Conservation (phyloP, 2,329 filamentous ascomycete species). For the Anisogramma anomala region DNA sequence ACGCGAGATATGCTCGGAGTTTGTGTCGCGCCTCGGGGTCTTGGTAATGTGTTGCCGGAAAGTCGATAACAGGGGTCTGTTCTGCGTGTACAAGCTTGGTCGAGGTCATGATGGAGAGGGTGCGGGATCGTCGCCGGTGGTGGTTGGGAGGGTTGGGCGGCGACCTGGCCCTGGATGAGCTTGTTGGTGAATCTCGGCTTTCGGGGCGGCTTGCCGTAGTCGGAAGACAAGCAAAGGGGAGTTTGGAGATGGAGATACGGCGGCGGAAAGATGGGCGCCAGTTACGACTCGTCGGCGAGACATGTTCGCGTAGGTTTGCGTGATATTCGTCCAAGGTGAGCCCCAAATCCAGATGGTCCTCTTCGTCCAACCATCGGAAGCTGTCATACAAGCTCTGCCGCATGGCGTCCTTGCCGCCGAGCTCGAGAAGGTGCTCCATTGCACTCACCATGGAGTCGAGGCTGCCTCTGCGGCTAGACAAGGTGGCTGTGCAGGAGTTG, state of each 20-base stretch:
- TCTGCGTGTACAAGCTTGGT: conserved; percentile 34
- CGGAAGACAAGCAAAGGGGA: conserved; percentile 48
- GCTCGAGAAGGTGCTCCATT: conserved; percentile 11
- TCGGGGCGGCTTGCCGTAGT: conserved; percentile 35
- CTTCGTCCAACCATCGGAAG: conserved; percentile 64
- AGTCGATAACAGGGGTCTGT: conserved; percentile 48
- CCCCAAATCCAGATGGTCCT: conserved; percentile 55
- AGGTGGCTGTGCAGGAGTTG: conserved; percentile 21
- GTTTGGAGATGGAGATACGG: conserved; percentile 58
- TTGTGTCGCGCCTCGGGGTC: conserved; percentile 82
- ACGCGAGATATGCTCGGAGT: conserved; percentile 73
- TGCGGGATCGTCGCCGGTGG: conserved; percentile 39
- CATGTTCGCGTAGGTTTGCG: conserved; percentile 43
- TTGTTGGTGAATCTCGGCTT: conserved; percentile 29
- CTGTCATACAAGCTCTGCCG: conserved; percentile 51
- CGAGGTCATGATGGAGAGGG: conserved; percentile 39
- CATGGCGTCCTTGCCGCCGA: conserved; percentile 20
- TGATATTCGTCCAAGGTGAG: conserved; percentile 62
- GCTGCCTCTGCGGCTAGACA: conserved; percentile 21
- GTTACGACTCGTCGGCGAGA: conserved; percentile 32
- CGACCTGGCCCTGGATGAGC: conserved; percentile 6
- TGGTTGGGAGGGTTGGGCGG: conserved; percentile 23
- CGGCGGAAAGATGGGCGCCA: conserved; percentile 54
- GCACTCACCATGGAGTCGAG: conserved; percentile 20
- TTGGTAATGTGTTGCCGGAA: conserved; percentile 70